Percentiles rank a stretch among this genome's conserved stretches.
Evolutionary conservation across 352 stramenopile genomes (phyloP).

Genomic region (Discostella stelligera): DNA sequence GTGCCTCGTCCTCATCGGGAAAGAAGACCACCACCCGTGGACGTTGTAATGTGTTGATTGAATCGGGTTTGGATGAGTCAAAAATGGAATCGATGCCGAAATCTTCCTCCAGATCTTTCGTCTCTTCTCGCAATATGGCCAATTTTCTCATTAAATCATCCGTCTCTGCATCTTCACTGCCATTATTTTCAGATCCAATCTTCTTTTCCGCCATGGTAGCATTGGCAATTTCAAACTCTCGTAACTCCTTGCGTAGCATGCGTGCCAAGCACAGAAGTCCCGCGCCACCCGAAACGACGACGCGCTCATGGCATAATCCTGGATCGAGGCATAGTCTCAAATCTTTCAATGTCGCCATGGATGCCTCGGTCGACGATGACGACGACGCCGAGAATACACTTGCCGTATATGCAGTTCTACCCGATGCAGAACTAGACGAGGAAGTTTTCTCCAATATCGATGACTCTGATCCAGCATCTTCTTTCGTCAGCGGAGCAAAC

Average conservation of each 20-base stretch:
- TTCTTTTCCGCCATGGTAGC: constrained; percentile 25
- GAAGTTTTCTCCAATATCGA: no score
- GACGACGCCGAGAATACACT: neutral
- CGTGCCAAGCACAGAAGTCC: constrained; percentile 61
- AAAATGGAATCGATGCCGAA: constrained; percentile 27
- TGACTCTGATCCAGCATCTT: constrained; percentile 22
- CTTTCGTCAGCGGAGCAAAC: constrained; percentile 53
- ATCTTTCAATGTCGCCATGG: constrained; percentile 67
- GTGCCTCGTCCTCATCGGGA: constrained; percentile 66
- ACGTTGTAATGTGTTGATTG: constrained; percentile 42
- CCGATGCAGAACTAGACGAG: no score
- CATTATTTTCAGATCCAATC: neutral
- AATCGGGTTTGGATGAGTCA: constrained; percentile 24
- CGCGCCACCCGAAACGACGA: constrained; percentile 51
- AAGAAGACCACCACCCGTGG: constrained; percentile 79
- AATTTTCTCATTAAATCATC: constrained; percentile 32
- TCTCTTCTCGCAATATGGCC: constrained; percentile 30
- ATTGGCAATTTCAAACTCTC: constrained; percentile 56
- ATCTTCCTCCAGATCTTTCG: constrained; percentile 42
- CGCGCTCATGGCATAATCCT: constrained; percentile 66
- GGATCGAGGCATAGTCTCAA: constrained; percentile 72
- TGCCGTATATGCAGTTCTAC: neutral
- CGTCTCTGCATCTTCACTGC: constrained; percentile 4
- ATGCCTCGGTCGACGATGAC: constrained; percentile 18
- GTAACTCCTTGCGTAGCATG: constrained; percentile 71